Conservation (phyloP, 768 basidiomycete species). For the Agrocybe praecox region DNA sequence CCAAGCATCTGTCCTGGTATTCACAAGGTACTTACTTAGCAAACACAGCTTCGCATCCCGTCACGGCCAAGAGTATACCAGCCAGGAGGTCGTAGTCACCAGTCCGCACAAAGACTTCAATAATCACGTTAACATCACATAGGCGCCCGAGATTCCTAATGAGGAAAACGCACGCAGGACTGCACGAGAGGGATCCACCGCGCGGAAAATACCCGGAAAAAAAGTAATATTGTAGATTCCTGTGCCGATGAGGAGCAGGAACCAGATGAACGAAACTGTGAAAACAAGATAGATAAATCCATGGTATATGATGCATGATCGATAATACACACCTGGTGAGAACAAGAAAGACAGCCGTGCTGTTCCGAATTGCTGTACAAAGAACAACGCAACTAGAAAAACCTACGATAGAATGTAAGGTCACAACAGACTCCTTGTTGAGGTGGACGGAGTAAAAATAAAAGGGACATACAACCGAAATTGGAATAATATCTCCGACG, state of each 20-base stretch:
- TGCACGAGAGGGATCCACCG: constrained; percentile 68
- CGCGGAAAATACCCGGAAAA: constrained; percentile 62
- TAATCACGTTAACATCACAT: background rate
- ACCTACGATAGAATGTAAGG: constrained; percentile 32
- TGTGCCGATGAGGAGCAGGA: constrained; percentile 49
- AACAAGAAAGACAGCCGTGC: constrained; percentile 50
- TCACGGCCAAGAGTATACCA: constrained; percentile 67
- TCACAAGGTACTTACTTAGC: constrained; percentile 69
- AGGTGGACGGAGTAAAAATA: too few species aligned
- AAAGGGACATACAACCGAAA: constrained; percentile 65
- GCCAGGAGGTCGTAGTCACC: constrained; percentile 60
- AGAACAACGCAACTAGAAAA: constrained; percentile 58
- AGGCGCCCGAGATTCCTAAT: background rate
- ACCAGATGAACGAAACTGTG: constrained; percentile 58
- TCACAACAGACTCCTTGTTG: too few species aligned
- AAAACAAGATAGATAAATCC: background rate
- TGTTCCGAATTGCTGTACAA: constrained; percentile 64
- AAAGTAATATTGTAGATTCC: constrained; percentile 60
- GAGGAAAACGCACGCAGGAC: constrained; percentile 50
- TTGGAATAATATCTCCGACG: constrained; percentile 46
- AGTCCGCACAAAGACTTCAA: constrained; percentile 65
- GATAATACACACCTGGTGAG: constrained; percentile 46
- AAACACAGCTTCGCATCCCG: constrained; percentile 70
- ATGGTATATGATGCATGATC: too few species aligned
- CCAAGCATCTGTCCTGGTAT: background rate